These are phyloP conservation scores for Vachellia collinsii DNA, from an alignment of 306 rosid species.

Conservation along the genomic window DNA sequence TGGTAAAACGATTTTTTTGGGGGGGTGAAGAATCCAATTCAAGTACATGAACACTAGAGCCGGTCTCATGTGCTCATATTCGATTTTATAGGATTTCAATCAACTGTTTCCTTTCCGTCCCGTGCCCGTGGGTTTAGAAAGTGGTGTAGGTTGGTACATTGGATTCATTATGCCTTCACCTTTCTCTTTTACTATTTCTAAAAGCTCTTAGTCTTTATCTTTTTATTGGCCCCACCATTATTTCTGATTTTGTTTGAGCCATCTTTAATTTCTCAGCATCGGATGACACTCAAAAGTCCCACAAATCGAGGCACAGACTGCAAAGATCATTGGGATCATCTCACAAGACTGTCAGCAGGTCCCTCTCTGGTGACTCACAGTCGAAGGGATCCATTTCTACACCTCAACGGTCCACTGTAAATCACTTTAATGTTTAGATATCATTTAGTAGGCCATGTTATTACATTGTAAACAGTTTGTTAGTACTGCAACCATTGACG, in stretches of 20 bases:
- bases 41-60: neutral
- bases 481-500: neutral
- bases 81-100: conserved; percentile 7
- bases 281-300: conserved; percentile 83
- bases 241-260: conserved; percentile 48
- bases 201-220: conserved; percentile 49
- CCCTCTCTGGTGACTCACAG: conserved; percentile 81
- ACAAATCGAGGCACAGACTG: conserved; percentile 76
- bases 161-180: conserved; percentile 66
- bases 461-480: neutral
- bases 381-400: conserved; percentile 81
- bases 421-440: conserved; percentile 20
- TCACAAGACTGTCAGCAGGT: conserved; percentile 78
- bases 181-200: conserved; percentile 55
- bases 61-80: neutral
- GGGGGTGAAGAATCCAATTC: neutral
- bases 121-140: conserved; percentile 32
- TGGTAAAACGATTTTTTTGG: neutral
- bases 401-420: conserved; percentile 74
- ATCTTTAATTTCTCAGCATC: conserved; percentile 61
- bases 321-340: conserved; percentile 81
- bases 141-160: conserved; percentile 54
- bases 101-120: conserved; percentile 27
- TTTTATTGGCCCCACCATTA: conserved; percentile 44
- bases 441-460: neutral